Evolutionary conservation across 1,284 basidiomycete species (phyloP), one percentile per base, ranked within the genome.

Genomic region (Leccinum glutinopallens): DNA sequence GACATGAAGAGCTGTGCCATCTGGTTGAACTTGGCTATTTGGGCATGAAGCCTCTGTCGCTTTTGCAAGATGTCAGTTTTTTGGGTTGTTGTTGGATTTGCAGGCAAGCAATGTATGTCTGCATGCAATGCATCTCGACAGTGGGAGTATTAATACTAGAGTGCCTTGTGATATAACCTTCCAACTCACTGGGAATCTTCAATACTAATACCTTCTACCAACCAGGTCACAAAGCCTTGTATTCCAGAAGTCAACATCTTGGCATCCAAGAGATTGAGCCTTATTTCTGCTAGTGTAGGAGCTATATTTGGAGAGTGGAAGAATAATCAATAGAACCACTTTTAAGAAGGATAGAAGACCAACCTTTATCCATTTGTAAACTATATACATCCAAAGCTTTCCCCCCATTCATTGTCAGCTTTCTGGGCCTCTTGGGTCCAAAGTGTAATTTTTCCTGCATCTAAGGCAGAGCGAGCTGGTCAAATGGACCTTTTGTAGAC

Each of bases 141-240:
- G 19, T 51, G 5, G 5, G 0, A 39, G 13, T 39, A 15, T 39
- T 39, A 39, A 39, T 39, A 39, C 1, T 32, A 8, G 0, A 37
- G 37, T 37, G 5, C 37, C 37, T 37, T 37, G 13, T 15, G 13
- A 37, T 37, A 37, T 37, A 37, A 37, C 0, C 13, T 37, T 37
- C 37, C 37, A 37, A 39, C 65, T 56, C 46, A 63, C 62, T 67
- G 61, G n/a, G 10, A 33, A 67, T 67, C 55, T 17, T 67, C 61
- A 37, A 67, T 63, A 5, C 51, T 56, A 3, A 67, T 64, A 8
- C 66, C 62, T 8, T 56, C 46, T 10, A 67, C 35, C 29, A 67
- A 43, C 49, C 49, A 67, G 2, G 17, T 25, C 10, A 67, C 13
- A 2, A 53, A 53, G 3, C 49, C 58, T 33, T 59, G 37, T 39